Evolutionary conservation across 768 basidiomycete genomes (phyloP).

Genomic region (Suillus bovinus): DNA sequence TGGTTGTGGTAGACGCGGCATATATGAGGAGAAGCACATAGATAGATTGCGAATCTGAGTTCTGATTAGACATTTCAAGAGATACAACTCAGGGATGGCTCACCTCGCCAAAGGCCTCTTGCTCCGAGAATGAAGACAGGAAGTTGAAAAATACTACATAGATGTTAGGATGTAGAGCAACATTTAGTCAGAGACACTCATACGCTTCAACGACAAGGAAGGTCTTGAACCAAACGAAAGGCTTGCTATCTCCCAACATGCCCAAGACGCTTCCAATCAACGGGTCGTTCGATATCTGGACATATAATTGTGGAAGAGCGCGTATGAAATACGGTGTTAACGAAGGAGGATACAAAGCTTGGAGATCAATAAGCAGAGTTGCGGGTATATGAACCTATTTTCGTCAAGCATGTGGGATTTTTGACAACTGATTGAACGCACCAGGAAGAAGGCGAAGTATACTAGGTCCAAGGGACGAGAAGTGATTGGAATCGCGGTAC

Average conservation of each 20-base stretch:
- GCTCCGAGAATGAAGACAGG: slow-evolving; percentile 77
- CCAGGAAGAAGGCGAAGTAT: slow-evolving; percentile 73
- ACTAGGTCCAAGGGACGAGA: slow-evolving; percentile 64
- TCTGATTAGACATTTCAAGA: slow-evolving; percentile 2
- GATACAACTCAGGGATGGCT: neutral
- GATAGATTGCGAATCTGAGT: slow-evolving; percentile 47
- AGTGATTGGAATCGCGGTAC: slow-evolving; percentile 38
- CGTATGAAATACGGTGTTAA: slow-evolving; percentile 51
- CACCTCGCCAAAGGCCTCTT: slow-evolving; percentile 58
- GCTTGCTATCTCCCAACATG: slow-evolving; percentile 30
- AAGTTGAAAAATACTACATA: slow-evolving; percentile 62
- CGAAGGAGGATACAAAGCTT: slow-evolving; percentile 57
- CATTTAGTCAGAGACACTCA: slow-evolving; percentile 22
- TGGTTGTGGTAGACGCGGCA: slow-evolving; percentile 76
- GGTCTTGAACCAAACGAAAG: slow-evolving; percentile 62
- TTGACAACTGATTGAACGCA: slow-evolving; percentile 28
- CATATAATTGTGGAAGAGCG: slow-evolving; percentile 49
- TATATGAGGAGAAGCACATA: slow-evolving; percentile 72
- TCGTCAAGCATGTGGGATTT: neutral
- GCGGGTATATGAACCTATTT: slow-evolving; percentile 65
- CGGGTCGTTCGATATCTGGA: slow-evolving; percentile 64
- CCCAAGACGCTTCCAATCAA: slow-evolving; percentile 57
- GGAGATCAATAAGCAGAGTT: slow-evolving; percentile 69
- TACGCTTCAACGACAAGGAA: slow-evolving; percentile 67
- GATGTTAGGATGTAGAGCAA: neutral